phyloP scores from a whole-genome alignment of 2,329 filamentous ascomycete genomes.

The Talaromyces sp. region DNA sequence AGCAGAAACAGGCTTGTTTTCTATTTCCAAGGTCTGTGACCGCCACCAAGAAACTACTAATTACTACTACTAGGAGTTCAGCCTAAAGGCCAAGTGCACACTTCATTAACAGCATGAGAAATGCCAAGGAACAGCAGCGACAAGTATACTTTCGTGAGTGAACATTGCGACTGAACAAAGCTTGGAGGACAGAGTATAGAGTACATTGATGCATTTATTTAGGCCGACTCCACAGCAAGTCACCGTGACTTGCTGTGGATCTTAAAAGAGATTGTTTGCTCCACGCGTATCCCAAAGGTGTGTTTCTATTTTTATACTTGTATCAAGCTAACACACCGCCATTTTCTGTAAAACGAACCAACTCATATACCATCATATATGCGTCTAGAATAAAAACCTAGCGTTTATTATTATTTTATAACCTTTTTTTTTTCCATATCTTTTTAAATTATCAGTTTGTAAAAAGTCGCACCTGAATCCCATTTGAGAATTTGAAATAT shows the following conservation, averaged over 20 bases:
- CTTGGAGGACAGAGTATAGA: too few species aligned
- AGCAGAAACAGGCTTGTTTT: not conserved
- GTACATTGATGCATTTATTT: too few species aligned
- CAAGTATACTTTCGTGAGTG: not conserved
- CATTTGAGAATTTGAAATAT: not conserved
- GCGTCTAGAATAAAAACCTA: not conserved
- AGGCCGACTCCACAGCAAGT: too few species aligned
- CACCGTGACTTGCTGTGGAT: too few species aligned
- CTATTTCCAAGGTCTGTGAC: not conserved
- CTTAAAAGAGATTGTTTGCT: too few species aligned
- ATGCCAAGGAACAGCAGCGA: not conserved
- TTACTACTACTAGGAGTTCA: not conserved
- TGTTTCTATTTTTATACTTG: not conserved
- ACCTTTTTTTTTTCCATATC: not conserved
- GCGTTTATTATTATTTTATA: not conserved
- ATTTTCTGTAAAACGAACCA: not conserved
- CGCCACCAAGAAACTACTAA: not conserved
- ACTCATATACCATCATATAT: too few species aligned
- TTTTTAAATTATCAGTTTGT: not conserved
- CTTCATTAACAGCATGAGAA: not conserved
- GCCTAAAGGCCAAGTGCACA: not conserved
- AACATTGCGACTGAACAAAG: not conserved
- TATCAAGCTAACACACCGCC: not conserved
- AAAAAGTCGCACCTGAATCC: not conserved
- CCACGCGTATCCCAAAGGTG: not conserved